Conservation (phyloP, 805 yeast species). For the Kluyveromyces nonfermentans region DNA sequence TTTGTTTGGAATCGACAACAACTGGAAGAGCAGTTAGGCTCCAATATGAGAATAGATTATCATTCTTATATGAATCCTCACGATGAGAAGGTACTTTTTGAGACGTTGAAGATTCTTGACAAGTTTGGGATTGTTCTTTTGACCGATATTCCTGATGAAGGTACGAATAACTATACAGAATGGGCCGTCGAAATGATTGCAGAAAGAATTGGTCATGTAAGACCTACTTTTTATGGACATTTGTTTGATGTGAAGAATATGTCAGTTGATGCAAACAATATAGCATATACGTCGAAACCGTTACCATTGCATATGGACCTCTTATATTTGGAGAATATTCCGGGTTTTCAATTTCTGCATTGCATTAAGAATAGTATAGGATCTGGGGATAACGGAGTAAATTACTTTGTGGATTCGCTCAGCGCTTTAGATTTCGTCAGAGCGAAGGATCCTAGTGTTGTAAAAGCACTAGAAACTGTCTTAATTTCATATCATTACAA, state of each 20-base stretch:
- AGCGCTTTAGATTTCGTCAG: slow-evolving; percentile 51
- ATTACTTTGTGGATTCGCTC: slow-evolving; percentile 60
- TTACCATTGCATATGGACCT: slow-evolving; percentile 74
- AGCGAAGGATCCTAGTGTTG: slow-evolving; percentile 51
- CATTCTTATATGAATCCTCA: slow-evolving; percentile 30
- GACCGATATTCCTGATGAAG: slow-evolving; percentile 40
- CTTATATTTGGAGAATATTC: slow-evolving; percentile 70
- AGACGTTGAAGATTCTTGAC: slow-evolving; percentile 39
- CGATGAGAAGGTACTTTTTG: slow-evolving; percentile 28
- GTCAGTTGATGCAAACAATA: slow-evolving; percentile 46
- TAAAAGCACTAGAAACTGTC: slow-evolving; percentile 47
- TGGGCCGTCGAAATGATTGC: slow-evolving; percentile 39
- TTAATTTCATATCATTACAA: slow-evolving; percentile 65
- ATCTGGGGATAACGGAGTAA: slow-evolving; percentile 54
- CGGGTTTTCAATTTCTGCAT: slow-evolving; percentile 67
- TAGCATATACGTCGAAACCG: slow-evolving; percentile 56
- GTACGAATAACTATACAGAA: slow-evolving; percentile 19
- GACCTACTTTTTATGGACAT: slow-evolving; percentile 62
- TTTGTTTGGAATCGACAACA: slow-evolving; percentile 34
- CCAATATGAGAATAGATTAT: slow-evolving; percentile 29
- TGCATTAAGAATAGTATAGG: slow-evolving; percentile 38
- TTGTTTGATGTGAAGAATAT: slow-evolving; percentile 54
- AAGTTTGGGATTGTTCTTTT: slow-evolving; percentile 49
- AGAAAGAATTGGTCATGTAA: slow-evolving; percentile 54
- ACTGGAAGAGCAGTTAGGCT: slow-evolving; percentile 17